Evolutionary conservation across 2,329 filamentous ascomycete genomes (phyloP).

Genomic region (Dothidotthia symphoricarpi): DNA sequence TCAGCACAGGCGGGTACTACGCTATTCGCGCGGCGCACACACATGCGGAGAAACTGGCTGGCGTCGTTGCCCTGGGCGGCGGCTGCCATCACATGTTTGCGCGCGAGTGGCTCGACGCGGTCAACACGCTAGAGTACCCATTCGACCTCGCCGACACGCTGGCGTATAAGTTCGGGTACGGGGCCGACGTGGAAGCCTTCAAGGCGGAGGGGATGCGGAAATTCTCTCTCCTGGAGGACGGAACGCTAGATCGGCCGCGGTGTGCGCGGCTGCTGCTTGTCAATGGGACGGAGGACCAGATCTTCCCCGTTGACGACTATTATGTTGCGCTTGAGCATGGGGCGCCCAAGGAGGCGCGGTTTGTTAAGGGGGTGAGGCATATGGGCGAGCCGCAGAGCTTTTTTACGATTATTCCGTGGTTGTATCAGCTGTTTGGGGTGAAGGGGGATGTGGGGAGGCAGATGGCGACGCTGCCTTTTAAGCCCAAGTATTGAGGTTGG

Average conservation of each 20-base stretch:
- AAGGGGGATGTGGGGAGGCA: slow-evolving; percentile 45
- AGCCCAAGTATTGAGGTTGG: slow-evolving; percentile 43
- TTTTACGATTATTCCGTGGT: slow-evolving; percentile 50
- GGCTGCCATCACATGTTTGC: slow-evolving; percentile 59
- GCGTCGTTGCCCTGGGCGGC: slow-evolving; percentile 55
- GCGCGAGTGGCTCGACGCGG: slow-evolving; percentile 53
- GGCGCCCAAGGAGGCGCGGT: slow-evolving; percentile 52
- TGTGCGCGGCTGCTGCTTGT: slow-evolving; percentile 55
- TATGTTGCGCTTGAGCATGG: slow-evolving; percentile 56
- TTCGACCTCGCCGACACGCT: slow-evolving; percentile 56
- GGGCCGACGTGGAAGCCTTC: slow-evolving; percentile 42
- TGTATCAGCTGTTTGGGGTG: slow-evolving; percentile 50
- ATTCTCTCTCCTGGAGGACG: slow-evolving; percentile 57
- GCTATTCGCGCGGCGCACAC: slow-evolving; percentile 59
- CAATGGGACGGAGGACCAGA: slow-evolving; percentile 60
- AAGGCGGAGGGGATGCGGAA: slow-evolving; percentile 49
- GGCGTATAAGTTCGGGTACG: slow-evolving; percentile 50
- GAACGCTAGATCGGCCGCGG: slow-evolving; percentile 52
- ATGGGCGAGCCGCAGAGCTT: slow-evolving; percentile 55
- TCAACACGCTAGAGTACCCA: slow-evolving; percentile 59
- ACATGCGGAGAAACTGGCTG: slow-evolving; percentile 52
- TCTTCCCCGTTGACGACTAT: slow-evolving; percentile 62
- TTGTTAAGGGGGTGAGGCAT: slow-evolving; percentile 47
- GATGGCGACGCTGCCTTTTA: slow-evolving; percentile 50
- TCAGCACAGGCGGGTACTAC: slow-evolving; percentile 60